phyloP scores from a whole-genome alignment of 305 asterid species.

The Stenogyne calaminthoides region DNA sequence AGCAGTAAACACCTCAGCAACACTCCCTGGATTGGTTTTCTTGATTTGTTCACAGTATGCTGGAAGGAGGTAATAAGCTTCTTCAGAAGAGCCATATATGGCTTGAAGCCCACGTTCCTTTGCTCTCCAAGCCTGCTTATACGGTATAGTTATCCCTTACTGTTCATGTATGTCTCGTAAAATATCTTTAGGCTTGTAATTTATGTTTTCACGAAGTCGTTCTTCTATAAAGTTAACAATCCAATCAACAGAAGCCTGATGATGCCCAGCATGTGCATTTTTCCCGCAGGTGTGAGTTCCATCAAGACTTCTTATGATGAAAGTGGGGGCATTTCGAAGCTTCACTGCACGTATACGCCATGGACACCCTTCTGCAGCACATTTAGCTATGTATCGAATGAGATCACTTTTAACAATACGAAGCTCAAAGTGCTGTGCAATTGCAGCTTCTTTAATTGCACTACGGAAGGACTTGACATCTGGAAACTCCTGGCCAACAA shows the following conservation, averaged over 20 bases:
- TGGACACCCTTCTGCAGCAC: slow-evolving; percentile 77
- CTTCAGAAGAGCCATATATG: slow-evolving; percentile 78
- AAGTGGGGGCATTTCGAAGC: slow-evolving; percentile 68
- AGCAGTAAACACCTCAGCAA: slow-evolving; percentile 66
- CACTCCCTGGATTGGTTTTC: slow-evolving; percentile 62
- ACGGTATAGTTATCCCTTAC: slow-evolving; percentile 81
- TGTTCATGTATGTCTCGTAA: slow-evolving; percentile 59
- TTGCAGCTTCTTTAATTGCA: slow-evolving; percentile 79
- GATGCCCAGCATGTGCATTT: slow-evolving; percentile 70
- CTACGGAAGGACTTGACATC: slow-evolving; percentile 73
- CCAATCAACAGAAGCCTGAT: slow-evolving; percentile 88
- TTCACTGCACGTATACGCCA: slow-evolving; percentile 88
- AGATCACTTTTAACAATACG: slow-evolving; percentile 73
- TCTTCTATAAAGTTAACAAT: slow-evolving; percentile 79
- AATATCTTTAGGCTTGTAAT: slow-evolving; percentile 83
- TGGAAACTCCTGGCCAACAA: slow-evolving; percentile 71
- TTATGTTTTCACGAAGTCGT: slow-evolving; percentile 59
- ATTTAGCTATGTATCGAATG: slow-evolving; percentile 71
- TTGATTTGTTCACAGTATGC: slow-evolving; percentile 64
- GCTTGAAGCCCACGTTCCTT: slow-evolving; percentile 84
- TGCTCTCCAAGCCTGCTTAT: slow-evolving; percentile 90
- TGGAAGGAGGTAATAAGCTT: slow-evolving; percentile 78
- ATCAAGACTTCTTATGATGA: slow-evolving; percentile 65
- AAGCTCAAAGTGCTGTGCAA: slow-evolving; percentile 82
- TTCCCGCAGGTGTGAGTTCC: slow-evolving; percentile 63